These are phyloP conservation scores for Lasiodiplodia gonubiensis DNA, from an alignment of 2,329 filamentous ascomycete species.

Conservation along the genomic window DNA sequence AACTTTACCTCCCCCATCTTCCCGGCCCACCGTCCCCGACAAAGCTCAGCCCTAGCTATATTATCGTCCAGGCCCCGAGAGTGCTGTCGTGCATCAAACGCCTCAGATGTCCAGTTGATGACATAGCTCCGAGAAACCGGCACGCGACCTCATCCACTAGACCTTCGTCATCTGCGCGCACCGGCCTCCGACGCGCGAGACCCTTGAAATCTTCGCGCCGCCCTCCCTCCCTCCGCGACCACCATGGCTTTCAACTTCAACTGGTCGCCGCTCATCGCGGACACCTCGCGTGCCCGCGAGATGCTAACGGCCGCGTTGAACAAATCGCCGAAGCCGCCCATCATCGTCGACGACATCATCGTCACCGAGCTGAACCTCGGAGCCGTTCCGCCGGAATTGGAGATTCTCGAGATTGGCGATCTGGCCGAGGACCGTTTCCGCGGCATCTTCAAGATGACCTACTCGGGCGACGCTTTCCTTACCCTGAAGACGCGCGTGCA, in stretches of 20 bases:
- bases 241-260: constrained; percentile 99
- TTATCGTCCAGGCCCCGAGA: not conserved
- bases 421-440: constrained; percentile 95
- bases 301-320: constrained; percentile 94
- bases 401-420: constrained; percentile 97
- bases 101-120: constrained; percentile 15
- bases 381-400: constrained; percentile 89
- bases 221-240: not conserved
- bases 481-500: constrained; percentile 96
- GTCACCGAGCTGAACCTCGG: constrained; percentile 98
- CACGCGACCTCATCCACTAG: constrained; percentile 25
- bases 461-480: constrained; percentile 91
- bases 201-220: not conserved
- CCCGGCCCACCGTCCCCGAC: constrained; percentile 2
- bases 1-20: constrained; percentile 6
- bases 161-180: constrained; percentile 23
- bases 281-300: constrained; percentile 89
- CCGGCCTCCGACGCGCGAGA: constrained; percentile 20
- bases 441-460: constrained; percentile 99
- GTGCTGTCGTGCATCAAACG: not conserved
- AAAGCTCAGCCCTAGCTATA: constrained; percentile 14
- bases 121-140: constrained; percentile 20
- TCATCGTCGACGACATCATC: constrained; percentile 98
- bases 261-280: constrained; percentile 98
- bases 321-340: constrained; percentile 96